Evolutionary conservation across 495 filamentous ascomycete genomes (phyloP), one percentile per base, ranked within the genome.

Genomic region (Evernia prunastri): DNA sequence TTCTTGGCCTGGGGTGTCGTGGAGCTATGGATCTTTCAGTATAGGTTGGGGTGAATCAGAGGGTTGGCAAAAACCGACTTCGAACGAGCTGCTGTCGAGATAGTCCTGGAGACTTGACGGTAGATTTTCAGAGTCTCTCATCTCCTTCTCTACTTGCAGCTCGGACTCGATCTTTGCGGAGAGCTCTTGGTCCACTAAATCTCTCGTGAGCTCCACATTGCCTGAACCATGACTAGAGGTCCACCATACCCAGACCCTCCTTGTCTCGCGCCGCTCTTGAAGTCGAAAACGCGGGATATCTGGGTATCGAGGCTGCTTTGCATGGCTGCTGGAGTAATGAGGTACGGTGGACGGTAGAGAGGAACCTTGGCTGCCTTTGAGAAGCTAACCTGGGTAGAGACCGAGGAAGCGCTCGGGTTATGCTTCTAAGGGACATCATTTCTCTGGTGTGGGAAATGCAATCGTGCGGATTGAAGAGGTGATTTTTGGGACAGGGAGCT

Each of bases 1-100:
- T 75, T 97, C 89, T 71, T 91, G 81, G 64, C 93, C 93, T 47
- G 86, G 80, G 40, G 79, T 82, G 73, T 97, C 93, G 72, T 87
- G 80, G 63, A 95, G 78, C 83, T 92, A 69, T 36, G 23, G 12
- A 8, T n/a, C 12, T 39, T 70, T 51, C n/a, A 66, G 57, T 57
- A 45, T 33, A 35, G 9, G 18, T 20, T 31, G 29, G n/a, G n/a
- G 9, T 36, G 10, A 40, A 23, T 18, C n/a, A 10, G 23, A 42
- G 27, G 51, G 15, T 31, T 56, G 0, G n/a, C 0, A 25, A 5
- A 25, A 36, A 5, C 35, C 56, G 39, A 81, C 77, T 72, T 80
- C 71, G 67, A 87, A 91, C 5, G 81, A 77, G 67, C 82, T 81
- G 73, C 87, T 88, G 64, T 89, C 83, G 20, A 92, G 74, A 74